phyloP scores from a whole-genome alignment of 2,329 filamentous ascomycete species.

The Arthrocladium fulminans region DNA sequence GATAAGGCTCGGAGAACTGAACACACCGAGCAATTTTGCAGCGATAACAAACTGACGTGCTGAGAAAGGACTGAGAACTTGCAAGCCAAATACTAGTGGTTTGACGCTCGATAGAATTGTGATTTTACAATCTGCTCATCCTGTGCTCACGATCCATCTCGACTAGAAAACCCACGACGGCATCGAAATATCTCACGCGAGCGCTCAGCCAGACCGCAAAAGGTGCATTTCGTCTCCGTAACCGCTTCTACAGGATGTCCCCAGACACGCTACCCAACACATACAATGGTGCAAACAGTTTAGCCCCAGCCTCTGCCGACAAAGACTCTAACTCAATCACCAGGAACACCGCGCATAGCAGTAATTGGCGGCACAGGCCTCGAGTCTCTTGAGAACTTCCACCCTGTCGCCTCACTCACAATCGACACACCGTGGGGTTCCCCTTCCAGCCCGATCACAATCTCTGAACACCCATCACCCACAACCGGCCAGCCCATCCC shows the following conservation, averaged over 20 bases:
- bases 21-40: neutral
- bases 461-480: slow-evolving; percentile 75
- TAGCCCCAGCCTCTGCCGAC: neutral
- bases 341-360: slow-evolving; percentile 69
- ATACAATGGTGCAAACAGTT: neutral
- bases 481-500: slow-evolving; percentile 52
- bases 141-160: neutral
- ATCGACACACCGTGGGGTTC: slow-evolving; percentile 79
- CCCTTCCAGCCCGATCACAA: slow-evolving; percentile 68
- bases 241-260: slow-evolving; percentile 10
- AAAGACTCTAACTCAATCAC: neutral
- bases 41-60: neutral
- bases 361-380: slow-evolving; percentile 92
- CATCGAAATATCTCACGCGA: neutral
- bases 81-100: neutral
- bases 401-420: slow-evolving; percentile 68
- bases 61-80: neutral
- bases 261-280: neutral
- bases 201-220: neutral
- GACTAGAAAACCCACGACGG: neutral
- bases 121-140: too few species aligned
- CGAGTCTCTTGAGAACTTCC: slow-evolving; percentile 76
- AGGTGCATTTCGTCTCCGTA: slow-evolving; percentile 3
- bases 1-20: slow-evolving; percentile 1
- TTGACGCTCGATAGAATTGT: too few species aligned